Evolutionary conservation across 495 filamentous ascomycete species (phyloP), one percentile per base, ranked within the genome.

Genomic region (Penicillium ochrochloron): DNA sequence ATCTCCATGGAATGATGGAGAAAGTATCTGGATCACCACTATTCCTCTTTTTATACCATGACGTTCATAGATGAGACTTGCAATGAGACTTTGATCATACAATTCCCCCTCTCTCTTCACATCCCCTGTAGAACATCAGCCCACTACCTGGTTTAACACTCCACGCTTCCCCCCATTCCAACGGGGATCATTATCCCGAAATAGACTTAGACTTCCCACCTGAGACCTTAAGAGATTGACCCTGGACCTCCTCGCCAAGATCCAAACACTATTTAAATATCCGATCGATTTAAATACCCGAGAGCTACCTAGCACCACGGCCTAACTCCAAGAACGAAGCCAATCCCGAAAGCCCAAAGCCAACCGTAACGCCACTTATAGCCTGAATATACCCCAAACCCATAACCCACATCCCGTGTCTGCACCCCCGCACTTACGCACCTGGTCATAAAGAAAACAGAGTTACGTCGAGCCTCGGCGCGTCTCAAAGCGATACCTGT

Each of bases 61-160:
- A 61, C 29, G 14, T 58, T 64, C 42, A 66, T 69, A 71, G 69
- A 70, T 63, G 57, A 67, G 44, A 56, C 31, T 42, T 25, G 37
- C 21, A 65, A 66, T 66, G 51, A 63, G 23, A 53, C 56, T 12
- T n/a, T 61, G 33, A 39, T 52, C 59, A 41, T 58, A 21, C 34
- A 44, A 42, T 41, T 8, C 10, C 31, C 21, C 15, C 25, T 41
- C 29, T 39, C 35, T 7, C 55, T 19, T 23, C 11, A 35, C 6
- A 52, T n/a, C 7, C 48, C 42, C 21, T 48, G 19, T 48, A 25
- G 10, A 48, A 48, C 29, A 34, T 31, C 51, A 54, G 51, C 51
- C 51, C 51, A n/a, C 51, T 15, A 9, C 44, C 2, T 17, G 0
- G 2, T 33, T 5, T 25, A 48, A 3, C 37, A 41, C 5, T 7